Base-by-base conservation (phyloP, 208 protist species). In the Leishmania braziliensis region DNA sequence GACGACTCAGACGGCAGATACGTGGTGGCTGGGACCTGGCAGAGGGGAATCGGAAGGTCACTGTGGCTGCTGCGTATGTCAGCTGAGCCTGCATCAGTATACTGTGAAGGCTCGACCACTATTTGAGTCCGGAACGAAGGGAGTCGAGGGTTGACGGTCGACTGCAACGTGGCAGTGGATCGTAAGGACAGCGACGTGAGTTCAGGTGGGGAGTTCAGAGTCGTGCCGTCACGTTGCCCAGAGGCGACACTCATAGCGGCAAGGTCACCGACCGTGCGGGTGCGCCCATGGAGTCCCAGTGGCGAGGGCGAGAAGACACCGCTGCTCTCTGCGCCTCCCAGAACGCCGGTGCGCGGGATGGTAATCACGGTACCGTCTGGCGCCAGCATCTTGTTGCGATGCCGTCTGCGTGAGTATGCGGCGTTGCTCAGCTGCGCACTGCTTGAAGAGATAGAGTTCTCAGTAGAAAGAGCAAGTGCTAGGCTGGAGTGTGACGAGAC, bases 321-420 rank as follows among this genome's bases (percentile, higher is more conserved):
- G 60, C 79, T 77, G 33, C 46, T 36, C 14, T 74, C 75, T 18
- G 26, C 26, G 46, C 69, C 75, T 3, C 33, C 53, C n/a, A 33
- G 36, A 39, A 39, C 36, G 36, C 36, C 53, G 1, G 68, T 77
- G 46, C 53, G 53, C 29, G 80, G 54, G 14, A 62, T 77, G 2
- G 39, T 26, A 18, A 71, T 56, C 48, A 77, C 36, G 0, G 80
- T 26, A 0, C 74, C 75, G 48, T 84, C 80, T 23, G 69, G 69
- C 9, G 75, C 75, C 75, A 84, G 8, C 80, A 84, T 84, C 43
- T 84, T 84, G 39, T 68, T 51, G 63, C 80, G 80, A 46, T 70
- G 68, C 56, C 80, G 74, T 9, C 80, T 66, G n/a, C 68, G 80
- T 18, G 75, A 65, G 10, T 51, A 63, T 18, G 51, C 58, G 9